Percentiles rank a stretch among this genome's conserved stretches.
These are phyloP conservation scores for Hydrangea macrophylla DNA, from an alignment of 148 eudicot genomes.

Conservation along the genomic window DNA sequence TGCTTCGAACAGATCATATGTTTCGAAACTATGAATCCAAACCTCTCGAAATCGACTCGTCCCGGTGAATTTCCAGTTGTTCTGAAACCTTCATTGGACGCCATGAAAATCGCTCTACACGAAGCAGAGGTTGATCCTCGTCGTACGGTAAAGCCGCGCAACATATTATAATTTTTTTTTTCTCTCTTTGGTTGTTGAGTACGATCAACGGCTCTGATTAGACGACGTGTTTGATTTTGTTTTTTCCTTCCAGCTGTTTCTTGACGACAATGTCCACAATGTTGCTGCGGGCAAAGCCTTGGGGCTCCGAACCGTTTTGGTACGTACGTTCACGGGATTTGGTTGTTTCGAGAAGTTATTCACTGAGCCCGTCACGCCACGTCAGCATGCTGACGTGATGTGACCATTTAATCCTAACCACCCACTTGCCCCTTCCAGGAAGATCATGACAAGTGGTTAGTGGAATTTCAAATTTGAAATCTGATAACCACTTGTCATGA, in stretches of 20 bases:
- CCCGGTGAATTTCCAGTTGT: slow-evolving; percentile 67
- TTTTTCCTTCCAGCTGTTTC: slow-evolving; percentile 53
- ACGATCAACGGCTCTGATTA: not conserved
- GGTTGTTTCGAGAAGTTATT: no score
- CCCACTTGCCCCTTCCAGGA: no score
- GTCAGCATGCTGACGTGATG: no score
- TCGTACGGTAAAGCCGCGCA: slow-evolving; percentile 51
- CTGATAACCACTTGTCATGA: no score
- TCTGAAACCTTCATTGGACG: slow-evolving; percentile 73
- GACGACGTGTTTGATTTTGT: not conserved
- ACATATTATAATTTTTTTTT: not conserved
- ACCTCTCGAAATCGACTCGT: slow-evolving; percentile 48
- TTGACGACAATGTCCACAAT: slow-evolving; percentile 71
- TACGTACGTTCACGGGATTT: slow-evolving; percentile 32
- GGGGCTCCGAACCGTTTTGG: slow-evolving; percentile 72
- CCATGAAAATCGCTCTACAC: slow-evolving; percentile 61
- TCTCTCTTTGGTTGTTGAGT: not conserved
- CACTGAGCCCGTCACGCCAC: no score
- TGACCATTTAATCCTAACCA: no score
- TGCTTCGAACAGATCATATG: slow-evolving; percentile 80
- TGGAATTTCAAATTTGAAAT: no score
- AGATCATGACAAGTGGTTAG: no score
- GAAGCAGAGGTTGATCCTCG: slow-evolving; percentile 60
- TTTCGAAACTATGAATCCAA: slow-evolving; percentile 81
- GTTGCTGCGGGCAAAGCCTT: slow-evolving; percentile 64